phyloP scores from a whole-genome alignment of 768 basidiomycete species.

The Sarcomyxa edulis region DNA sequence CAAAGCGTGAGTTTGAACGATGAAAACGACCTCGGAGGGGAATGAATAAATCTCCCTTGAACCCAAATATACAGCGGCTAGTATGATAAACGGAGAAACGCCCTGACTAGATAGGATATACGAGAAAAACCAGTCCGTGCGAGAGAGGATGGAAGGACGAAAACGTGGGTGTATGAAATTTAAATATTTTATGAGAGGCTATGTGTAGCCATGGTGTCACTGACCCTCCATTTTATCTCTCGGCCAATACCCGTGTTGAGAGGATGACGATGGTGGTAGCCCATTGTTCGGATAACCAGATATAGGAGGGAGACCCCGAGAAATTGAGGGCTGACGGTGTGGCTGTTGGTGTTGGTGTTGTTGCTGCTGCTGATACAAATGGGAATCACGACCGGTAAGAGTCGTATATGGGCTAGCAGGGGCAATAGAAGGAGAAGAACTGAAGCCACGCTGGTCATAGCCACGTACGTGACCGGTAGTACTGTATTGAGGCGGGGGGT shows the following conservation, averaged over 20 bases:
- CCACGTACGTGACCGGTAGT: neutral
- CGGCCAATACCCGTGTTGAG: conserved; percentile 15
- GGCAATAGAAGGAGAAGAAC: conserved; percentile 21
- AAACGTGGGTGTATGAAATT: too few relatives aligned
- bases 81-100: too few relatives aligned
- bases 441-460: conserved; percentile 15
- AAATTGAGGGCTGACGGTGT: conserved; percentile 10
- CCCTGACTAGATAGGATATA: too few relatives aligned
- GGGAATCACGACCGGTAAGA: conserved; percentile 11
- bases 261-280: conserved; percentile 7
- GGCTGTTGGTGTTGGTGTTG: conserved; percentile 9
- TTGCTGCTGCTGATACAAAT: conserved; percentile 12
- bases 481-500: conserved; percentile 23
- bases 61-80: too few relatives aligned
- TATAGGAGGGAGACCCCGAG: conserved; percentile 9
- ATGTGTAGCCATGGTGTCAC: too few relatives aligned
- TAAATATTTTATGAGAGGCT: too few relatives aligned
- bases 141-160: too few relatives aligned
- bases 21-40: too few relatives aligned
- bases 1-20: too few relatives aligned
- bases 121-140: too few relatives aligned
- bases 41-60: too few relatives aligned
- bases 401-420: conserved; percentile 20
- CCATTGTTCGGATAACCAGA: too few relatives aligned
- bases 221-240: conserved; percentile 11